Conservation (phyloP, 2,329 filamentous ascomycete genomes). For the Xylaria multiplex region DNA sequence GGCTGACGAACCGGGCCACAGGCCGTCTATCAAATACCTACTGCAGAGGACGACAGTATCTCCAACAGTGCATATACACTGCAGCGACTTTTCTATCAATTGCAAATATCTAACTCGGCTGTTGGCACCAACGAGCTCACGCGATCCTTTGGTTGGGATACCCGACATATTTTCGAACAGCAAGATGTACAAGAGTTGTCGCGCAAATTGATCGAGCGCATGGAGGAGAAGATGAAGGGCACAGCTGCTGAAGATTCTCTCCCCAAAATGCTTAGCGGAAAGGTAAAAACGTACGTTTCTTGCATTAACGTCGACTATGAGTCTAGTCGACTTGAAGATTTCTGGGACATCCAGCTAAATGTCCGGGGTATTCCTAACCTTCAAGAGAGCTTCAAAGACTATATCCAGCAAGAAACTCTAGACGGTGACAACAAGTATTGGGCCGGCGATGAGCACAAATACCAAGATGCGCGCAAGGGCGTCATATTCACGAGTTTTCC, state of each 20-base stretch:
- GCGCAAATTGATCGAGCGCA: conserved; percentile 94
- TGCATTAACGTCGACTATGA: conserved; percentile 99
- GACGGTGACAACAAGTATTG: conserved; percentile 99
- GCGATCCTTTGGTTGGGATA: conserved; percentile 98
- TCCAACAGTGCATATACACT: conserved; percentile 92
- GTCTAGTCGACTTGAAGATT: conserved; percentile 93
- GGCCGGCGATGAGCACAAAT: conserved; percentile 85
- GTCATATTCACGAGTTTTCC: conserved; percentile 97
- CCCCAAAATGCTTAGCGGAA: conserved; percentile 92
- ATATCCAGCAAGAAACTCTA: conserved; percentile 95
- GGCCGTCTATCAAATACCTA: conserved; percentile 98
- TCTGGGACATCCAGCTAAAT: conserved; percentile 98
- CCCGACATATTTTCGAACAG: conserved; percentile 96
- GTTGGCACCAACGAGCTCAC: conserved; percentile 94
- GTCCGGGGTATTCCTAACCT: conserved; percentile 93
- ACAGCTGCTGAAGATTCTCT: conserved; percentile 90
- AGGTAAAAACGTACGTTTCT: conserved; percentile 98
- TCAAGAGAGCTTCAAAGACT: conserved; percentile 94
- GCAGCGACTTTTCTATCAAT: conserved; percentile 91
- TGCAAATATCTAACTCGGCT: conserved; percentile 85
- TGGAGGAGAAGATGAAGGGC: conserved; percentile 98
- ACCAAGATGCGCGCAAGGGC: conserved; percentile 97
- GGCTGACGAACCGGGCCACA: conserved; percentile 51
- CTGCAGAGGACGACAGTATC: conserved; percentile 81
- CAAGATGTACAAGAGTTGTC: conserved; percentile 98